phyloP scores from a whole-genome alignment of 83 land plant species.

The Picea mariana region DNA sequence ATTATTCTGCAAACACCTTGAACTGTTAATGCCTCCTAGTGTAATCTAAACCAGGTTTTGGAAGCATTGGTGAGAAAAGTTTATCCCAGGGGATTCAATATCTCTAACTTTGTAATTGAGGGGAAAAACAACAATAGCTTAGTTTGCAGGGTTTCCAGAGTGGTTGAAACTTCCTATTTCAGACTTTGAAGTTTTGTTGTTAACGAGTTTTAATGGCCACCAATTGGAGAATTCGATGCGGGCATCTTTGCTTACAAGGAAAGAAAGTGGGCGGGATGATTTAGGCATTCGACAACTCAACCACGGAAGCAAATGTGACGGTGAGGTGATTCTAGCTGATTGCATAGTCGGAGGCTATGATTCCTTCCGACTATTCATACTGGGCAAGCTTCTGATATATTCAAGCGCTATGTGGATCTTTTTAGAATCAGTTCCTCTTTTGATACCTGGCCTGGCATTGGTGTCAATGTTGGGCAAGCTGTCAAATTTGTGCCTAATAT shows the following conservation, averaged over 20 bases:
- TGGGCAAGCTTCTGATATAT: background rate
- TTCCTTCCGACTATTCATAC: background rate
- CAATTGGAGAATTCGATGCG: constrained; percentile 12
- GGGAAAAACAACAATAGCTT: no score
- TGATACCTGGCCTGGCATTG: background rate
- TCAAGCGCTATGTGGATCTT: background rate
- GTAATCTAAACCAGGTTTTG: no score
- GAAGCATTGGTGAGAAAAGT: no score
- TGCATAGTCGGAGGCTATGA: background rate
- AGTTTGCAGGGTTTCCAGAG: no score
- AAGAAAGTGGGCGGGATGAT: background rate
- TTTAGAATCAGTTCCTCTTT: background rate
- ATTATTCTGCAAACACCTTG: no score
- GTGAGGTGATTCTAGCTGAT: no score
- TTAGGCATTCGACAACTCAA: background rate
- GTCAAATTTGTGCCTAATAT: background rate
- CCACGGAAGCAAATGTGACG: no score
- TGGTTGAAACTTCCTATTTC: background rate
- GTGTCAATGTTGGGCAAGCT: no score
- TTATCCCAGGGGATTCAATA: no score
- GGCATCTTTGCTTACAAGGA: background rate
- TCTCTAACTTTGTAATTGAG: no score
- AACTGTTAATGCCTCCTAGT: no score
- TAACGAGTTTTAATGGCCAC: background rate
- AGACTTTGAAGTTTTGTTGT: background rate